Percentiles rank a stretch among this genome's conserved stretches.
phyloP scores from a whole-genome alignment of 2,329 filamentous ascomycete species.

The Colletotrichum viniferum region DNA sequence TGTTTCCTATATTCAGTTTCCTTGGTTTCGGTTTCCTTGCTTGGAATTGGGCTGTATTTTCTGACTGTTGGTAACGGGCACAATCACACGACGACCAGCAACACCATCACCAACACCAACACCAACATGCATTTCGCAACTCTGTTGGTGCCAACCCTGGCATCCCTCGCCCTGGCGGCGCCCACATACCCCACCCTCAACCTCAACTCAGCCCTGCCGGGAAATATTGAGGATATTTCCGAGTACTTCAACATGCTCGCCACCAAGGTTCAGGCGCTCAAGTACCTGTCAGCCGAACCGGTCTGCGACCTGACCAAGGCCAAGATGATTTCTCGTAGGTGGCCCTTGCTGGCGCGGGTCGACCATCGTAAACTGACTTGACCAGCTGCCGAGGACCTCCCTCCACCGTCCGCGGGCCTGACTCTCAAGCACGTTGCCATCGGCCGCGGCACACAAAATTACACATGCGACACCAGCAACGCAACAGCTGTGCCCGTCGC shows the following conservation, averaged over 20 bases:
- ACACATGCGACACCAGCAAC: conserved; percentile 75
- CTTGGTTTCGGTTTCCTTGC: conserved; percentile 2
- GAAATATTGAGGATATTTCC: conserved; percentile 52
- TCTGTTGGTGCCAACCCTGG: conserved; percentile 50
- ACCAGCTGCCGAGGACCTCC: conserved; percentile 62
- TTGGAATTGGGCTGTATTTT: background rate
- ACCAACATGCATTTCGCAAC: conserved; percentile 56
- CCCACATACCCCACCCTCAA: conserved; percentile 52
- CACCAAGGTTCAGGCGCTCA: conserved; percentile 55
- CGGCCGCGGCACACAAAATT: conserved; percentile 91
- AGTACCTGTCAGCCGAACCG: conserved; percentile 43
- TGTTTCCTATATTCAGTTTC: conserved; percentile 8
- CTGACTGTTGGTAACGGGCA: background rate
- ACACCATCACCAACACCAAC: background rate
- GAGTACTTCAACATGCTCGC: conserved; percentile 67
- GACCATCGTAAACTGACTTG: conserved; percentile 26
- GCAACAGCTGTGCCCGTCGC: conserved; percentile 65
- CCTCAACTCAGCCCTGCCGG: conserved; percentile 34
- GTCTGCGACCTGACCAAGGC: conserved; percentile 60
- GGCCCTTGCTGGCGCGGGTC: background rate
- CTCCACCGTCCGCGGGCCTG: conserved; percentile 63
- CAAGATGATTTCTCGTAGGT: conserved; percentile 53
- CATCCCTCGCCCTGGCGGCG: conserved; percentile 48
- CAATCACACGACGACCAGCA: background rate
- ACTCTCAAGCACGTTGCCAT: conserved; percentile 79